These are phyloP conservation scores for Venustampulla echinocandica DNA, from an alignment of 495 filamentous ascomycete species.

Conservation along the genomic window DNA sequence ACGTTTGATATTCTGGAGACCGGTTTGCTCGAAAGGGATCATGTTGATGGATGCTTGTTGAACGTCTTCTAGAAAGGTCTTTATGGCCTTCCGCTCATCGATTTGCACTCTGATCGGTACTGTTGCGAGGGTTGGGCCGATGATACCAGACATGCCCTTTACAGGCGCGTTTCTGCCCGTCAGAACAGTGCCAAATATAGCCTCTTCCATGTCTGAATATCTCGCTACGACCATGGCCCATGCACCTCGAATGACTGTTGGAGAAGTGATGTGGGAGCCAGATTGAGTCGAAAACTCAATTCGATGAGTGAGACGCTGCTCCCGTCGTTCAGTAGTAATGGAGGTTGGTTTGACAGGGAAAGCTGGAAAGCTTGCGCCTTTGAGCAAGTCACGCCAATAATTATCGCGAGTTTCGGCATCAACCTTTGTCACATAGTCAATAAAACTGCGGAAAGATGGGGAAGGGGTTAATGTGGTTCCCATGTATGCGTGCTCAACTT, in stretches of 20 bases:
- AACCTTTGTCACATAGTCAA: neutral
- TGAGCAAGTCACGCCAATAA: neutral
- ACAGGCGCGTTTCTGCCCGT: neutral
- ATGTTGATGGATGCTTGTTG: constrained; percentile 13
- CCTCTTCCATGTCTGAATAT: constrained; percentile 33
- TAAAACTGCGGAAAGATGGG: neutral
- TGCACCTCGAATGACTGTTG: neutral
- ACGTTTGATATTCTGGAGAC: constrained; percentile 54
- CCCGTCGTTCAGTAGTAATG: neutral
- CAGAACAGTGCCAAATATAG: constrained; percentile 27
- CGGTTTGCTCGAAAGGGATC: constrained; percentile 56
- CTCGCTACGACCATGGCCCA: constrained; percentile 29
- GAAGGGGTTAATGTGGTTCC: neutral
- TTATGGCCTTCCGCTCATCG: constrained; percentile 23
- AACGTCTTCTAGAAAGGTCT: neutral
- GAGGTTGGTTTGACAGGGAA: constrained; percentile 19
- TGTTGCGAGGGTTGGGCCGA: neutral
- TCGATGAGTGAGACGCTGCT: neutral
- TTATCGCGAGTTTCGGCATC: neutral
- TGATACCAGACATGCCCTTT: neutral
- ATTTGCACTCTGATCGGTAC: constrained; percentile 29
- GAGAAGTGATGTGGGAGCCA: constrained; percentile 3
- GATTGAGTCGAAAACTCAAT: neutral
- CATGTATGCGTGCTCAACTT: neutral
- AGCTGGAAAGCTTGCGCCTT: neutral